Evolutionary conservation across 192 early-diverging fungal genomes (phyloP).

Genomic region (Geranomyces michiganensis): DNA sequence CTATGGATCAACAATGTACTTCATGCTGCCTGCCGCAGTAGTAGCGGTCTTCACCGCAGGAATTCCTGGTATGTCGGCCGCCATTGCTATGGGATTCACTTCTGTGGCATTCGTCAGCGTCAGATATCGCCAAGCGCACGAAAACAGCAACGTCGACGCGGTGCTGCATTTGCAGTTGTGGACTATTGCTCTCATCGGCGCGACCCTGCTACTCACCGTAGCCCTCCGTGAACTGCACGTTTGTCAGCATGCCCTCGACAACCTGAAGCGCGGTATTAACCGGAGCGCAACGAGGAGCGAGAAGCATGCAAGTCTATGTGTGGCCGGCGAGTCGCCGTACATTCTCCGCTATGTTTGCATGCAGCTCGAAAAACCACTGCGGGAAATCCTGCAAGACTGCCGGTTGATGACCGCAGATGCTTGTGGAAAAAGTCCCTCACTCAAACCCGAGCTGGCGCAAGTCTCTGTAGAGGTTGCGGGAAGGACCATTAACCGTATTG

Average conservation of each 20-base stretch:
- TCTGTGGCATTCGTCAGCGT: neutral
- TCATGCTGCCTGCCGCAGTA: neutral
- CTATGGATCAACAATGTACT: slow-evolving; percentile 10
- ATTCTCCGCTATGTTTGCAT: slow-evolving; percentile 24
- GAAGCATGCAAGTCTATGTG: neutral
- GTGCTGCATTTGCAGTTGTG: slow-evolving; percentile 15
- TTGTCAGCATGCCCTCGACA: neutral
- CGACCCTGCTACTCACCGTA: slow-evolving; percentile 4
- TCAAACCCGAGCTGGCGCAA: neutral
- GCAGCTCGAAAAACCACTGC: slow-evolving; percentile 12
- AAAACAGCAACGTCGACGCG: neutral
- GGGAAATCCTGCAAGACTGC: neutral
- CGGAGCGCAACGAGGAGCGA: neutral
- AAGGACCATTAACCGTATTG: neutral
- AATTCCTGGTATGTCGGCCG: slow-evolving; percentile 9
- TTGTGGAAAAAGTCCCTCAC: no score
- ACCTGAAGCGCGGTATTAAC: neutral
- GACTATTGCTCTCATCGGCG: neutral
- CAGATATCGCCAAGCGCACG: neutral
- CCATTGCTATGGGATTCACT: neutral
- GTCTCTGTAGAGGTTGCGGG: neutral
- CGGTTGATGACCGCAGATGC: no score
- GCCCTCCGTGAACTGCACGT: neutral
- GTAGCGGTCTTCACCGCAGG: slow-evolving; percentile 10
- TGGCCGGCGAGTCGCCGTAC: slow-evolving; percentile 1